Conservation (phyloP, 768 basidiomycete genomes). For the Boletus tylopilopsis region DNA sequence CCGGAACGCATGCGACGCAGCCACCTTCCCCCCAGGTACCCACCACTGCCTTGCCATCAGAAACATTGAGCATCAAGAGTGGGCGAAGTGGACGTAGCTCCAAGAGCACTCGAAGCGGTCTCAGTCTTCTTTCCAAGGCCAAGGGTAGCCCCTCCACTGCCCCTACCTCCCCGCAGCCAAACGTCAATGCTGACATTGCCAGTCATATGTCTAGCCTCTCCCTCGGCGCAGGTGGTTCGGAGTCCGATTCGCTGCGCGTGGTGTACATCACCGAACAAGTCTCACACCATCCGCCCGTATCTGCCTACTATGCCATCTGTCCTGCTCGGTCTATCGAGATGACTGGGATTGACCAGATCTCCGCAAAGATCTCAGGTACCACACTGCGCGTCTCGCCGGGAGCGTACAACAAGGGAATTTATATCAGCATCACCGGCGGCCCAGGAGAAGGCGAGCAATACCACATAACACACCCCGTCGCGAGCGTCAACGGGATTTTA, state of each 20-base stretch:
- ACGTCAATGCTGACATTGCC: constrained; percentile 37
- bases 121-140: constrained; percentile 53
- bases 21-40: constrained; percentile 25
- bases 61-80: constrained; percentile 52
- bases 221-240: constrained; percentile 38
- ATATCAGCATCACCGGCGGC: constrained; percentile 70
- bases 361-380: constrained; percentile 88
- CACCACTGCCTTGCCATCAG: constrained; percentile 28
- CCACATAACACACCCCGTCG: constrained; percentile 86
- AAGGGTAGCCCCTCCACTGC: constrained; percentile 32
- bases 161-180: constrained; percentile 46
- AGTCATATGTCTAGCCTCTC: constrained; percentile 62
- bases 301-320: constrained; percentile 75
- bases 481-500: constrained; percentile 87
- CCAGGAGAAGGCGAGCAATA: constrained; percentile 77
- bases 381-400: constrained; percentile 82
- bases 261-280: constrained; percentile 90
- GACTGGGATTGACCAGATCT: constrained; percentile 87
- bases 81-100: constrained; percentile 50
- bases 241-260: constrained; percentile 51
- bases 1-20: constrained; percentile 37
- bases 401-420: constrained; percentile 83
- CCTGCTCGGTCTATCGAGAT: constrained; percentile 70
- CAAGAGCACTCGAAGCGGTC: constrained; percentile 55
- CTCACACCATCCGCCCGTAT: constrained; percentile 96